A percentile compares a stretch with the other conserved stretches of the same genome.
Conservation (phyloP, 345 rosid species). For the Eucalyptus guilfoylei region DNA sequence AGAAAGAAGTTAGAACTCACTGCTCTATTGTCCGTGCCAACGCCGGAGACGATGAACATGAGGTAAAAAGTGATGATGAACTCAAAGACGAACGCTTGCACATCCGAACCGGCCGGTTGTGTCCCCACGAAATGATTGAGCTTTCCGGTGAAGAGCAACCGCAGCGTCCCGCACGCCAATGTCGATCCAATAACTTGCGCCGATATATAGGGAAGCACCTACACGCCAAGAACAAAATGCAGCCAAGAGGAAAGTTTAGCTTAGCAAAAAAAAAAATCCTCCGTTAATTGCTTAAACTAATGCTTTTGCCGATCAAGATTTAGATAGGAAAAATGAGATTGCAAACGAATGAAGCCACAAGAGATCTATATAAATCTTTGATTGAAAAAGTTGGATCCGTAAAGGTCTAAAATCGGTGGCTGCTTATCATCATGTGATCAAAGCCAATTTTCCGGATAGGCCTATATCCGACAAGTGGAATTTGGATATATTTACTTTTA, state of each 20-base stretch:
- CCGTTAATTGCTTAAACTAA: no score
- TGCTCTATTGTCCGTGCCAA: slow-evolving; percentile 79
- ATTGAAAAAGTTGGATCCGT: no score
- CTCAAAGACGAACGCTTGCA: slow-evolving; percentile 70
- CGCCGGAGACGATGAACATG: slow-evolving; percentile 75
- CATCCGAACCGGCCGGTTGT: slow-evolving; percentile 42
- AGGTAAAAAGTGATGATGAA: slow-evolving; percentile 89
- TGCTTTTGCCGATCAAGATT: neutral
- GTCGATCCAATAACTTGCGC: slow-evolving; percentile 74
- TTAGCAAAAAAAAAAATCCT: no score
- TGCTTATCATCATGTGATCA: neutral
- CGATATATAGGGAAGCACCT: slow-evolving; percentile 64
- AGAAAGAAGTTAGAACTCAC: slow-evolving; percentile 24
- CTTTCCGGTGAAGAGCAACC: slow-evolving; percentile 48
- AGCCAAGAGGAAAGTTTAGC: neutral
- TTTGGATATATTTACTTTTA: no score
- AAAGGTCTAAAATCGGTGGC: no score
- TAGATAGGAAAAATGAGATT: no score
- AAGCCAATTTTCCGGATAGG: no score
- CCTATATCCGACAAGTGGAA: no score
- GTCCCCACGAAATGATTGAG: slow-evolving; percentile 64
- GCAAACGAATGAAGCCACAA: neutral
- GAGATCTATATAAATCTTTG: no score
- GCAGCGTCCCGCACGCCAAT: slow-evolving; percentile 58
- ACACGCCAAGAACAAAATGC: neutral